Base-by-base conservation (phyloP, 352 stramenopile genomes). In the Phytopythium vexans region DNA sequence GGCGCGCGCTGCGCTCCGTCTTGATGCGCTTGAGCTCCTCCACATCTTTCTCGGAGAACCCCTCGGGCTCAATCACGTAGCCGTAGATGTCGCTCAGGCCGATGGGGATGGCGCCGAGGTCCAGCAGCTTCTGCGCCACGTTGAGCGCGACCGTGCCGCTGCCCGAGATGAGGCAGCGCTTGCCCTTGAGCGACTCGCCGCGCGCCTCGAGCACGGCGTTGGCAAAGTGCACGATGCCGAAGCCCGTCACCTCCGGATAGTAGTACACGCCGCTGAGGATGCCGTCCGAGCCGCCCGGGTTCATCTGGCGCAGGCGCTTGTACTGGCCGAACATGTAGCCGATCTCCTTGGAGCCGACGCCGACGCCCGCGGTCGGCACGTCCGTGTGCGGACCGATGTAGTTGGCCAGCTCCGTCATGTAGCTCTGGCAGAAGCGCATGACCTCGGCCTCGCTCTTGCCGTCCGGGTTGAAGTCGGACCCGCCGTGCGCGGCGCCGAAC, bases 261-360 rank as follows among this genome's bases (percentile, higher is more conserved):
- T 91, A 82, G 58, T 93, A 91, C 21, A 72, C 67, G 49, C 92
- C 92, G 61, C 91, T 97, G 27, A 97, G 70, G 49, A 97, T 87
- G 32, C 88, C 89, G 44, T 92, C 88, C 1, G 88, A 91, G 50
- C 84, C 77, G 55, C 68, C 78, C 4, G 82, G 78, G 58, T 94
- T 77, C 36, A 91, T 67, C 59, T 94, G 84, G 39, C 82, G 80
- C 58, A 99, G 89, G 41, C 96, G 84, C 74, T 99, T 99, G 91
- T 98, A 99, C 74, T 99, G 96, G 46, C 96, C 96, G 78, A 98
- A 98, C 69, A 99, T 89, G 77, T 97, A 98, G 62, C 92, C 90
- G 51, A 98, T 97, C 76, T 99, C 97, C 55, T 96, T 86, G 8
- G 87, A 65, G 10, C 92, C 94, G 15, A 98, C 93, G 43, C 94